Base-by-base conservation (phyloP, 176 grass and related monocot genomes). In the Cenchrus fungigraminus region DNA sequence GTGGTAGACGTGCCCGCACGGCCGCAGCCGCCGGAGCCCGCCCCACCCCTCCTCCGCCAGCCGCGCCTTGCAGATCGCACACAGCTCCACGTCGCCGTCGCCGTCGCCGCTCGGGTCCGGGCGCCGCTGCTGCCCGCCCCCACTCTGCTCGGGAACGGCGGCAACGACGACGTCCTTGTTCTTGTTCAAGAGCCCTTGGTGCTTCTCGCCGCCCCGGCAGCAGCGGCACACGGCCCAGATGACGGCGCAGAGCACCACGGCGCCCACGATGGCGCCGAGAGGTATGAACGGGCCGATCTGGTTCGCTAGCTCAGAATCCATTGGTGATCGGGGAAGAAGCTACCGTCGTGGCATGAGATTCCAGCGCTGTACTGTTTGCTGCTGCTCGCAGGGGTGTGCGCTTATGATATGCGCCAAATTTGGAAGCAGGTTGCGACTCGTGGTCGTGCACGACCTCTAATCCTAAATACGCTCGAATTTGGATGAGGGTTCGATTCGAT, bases 1-100 rank as follows among this genome's bases (percentile, higher is more conserved):
- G 82, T 91, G 89, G 78, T 72, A 88, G 11, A 58, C 68, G 70
- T 91, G 86, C 7, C 89, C 54, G 63, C 85, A 91, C 54, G 19
- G 70, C 37, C 45, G 37, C 77, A 91, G 80, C 13, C 71, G 66
- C 71, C 71, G 69, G 86, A 49, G 6, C 86, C 6, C 45, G 8
- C 73, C 71, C 13, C 88, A 37, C 3, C 9, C 71, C 17, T 1
- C 55, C 11, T 12, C 85, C 10, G 0, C 43, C 2, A 86, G 65
- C 82, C 6, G 25, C 28, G 5, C 77, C 82, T 59, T 81, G 65
- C 86, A 91, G 60, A 91, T 88, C 22, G 71, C 64, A 73, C 90
- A 91, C 13, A 78, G 6, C 58, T 8, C 8, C 49, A 13, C 72
- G 7, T 11, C 71, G 43, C 54, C 45, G 12, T 14, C 70, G 25